These are phyloP conservation scores for Fusarium devonianum DNA, from an alignment of 2,329 filamentous ascomycete genomes.

Conservation along the genomic window DNA sequence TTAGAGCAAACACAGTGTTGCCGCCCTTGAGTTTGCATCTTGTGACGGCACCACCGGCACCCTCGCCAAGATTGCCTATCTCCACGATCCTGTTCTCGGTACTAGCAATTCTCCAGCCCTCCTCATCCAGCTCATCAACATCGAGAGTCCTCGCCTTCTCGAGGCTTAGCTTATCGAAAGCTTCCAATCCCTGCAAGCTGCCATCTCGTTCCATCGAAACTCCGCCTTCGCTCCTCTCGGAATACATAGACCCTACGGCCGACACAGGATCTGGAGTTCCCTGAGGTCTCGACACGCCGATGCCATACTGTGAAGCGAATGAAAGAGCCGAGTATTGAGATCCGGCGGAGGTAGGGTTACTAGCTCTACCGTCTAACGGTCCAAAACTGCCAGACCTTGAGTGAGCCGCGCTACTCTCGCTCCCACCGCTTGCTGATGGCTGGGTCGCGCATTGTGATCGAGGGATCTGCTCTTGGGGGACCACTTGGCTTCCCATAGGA, in stretches of 20 bases:
- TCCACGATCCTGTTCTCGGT: conserved; percentile 87
- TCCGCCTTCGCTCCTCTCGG: conserved; percentile 78
- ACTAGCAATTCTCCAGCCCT: conserved; percentile 93
- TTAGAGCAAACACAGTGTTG: conserved; percentile 94
- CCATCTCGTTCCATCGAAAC: conserved; percentile 82
- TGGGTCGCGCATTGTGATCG: conserved; percentile 60
- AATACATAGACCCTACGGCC: conserved; percentile 85
- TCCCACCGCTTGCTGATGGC: conserved; percentile 76
- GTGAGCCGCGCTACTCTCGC: conserved; percentile 79
- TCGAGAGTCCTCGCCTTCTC: conserved; percentile 86
- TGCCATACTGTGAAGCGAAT: conserved; percentile 76
- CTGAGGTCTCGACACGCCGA: conserved; percentile 69
- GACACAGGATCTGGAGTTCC: conserved; percentile 85
- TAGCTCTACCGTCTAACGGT: conserved; percentile 74
- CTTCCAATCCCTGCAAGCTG: conserved; percentile 78
- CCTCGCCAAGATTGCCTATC: conserved; percentile 88
- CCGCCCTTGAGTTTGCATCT: conserved; percentile 87
- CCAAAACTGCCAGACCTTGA: conserved; percentile 87
- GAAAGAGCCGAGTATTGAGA: conserved; percentile 85
- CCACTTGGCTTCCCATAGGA: conserved; percentile 80
- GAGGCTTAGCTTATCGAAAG: conserved; percentile 79
- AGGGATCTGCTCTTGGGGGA: conserved; percentile 71
- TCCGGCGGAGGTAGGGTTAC: conserved; percentile 85
- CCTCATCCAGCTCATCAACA: conserved; percentile 93
- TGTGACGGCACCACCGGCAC: conserved; percentile 94